Base-by-base conservation (phyloP, 148 eudicot species). In the Linanthus parryae region DNA sequence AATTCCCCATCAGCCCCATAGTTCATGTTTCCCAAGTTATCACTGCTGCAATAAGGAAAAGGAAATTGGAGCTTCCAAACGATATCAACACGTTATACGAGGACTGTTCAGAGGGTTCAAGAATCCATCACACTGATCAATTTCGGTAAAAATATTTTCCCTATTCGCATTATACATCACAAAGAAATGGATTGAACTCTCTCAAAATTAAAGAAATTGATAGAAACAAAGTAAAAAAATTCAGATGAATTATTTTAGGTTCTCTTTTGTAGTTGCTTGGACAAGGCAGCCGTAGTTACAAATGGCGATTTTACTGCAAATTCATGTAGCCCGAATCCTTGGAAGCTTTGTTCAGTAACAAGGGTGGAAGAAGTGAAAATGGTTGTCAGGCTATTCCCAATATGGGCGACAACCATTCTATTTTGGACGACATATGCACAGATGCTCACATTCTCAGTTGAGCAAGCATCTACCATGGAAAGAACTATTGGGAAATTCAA, bases 351-450 rank as follows among this genome's bases (percentile, higher is more conserved):
- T 66, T 57, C 91, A 1, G 76, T 87, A 17, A 84, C 92, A 5
- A 63, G 60, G 27, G 75, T 84, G 2, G 92, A 84, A 45, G 87
- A 84, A 54, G 92, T 84, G 44, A 84, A 84, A 49, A 84, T 84
- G 92, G 77, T 84, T 81, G 51, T 57, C 12, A 63, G 65, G 46
- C 56, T 84, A 40, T 58, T 84, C 15, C 92, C 92, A 2, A 57
- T 80, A 2, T 84, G 92, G 92, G 86, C 84, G 0, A 84, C 92
- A 42, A 80, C 86, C 5, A 84, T 84, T 11, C 59, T 84, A 29
- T 84, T 80, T 39, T 84, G 86, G 86, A 80, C 86, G 22, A 56
- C 78, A 2, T 74, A 84, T 61, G 86, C 92, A 1, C 87, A 84
- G 57, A 84, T 84, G 81, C 81, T 80, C 44, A 77, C 92, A 0